These are phyloP conservation scores for Allium sativum DNA, from an alignment of 106 monocot species.

Conservation along the genomic window DNA sequence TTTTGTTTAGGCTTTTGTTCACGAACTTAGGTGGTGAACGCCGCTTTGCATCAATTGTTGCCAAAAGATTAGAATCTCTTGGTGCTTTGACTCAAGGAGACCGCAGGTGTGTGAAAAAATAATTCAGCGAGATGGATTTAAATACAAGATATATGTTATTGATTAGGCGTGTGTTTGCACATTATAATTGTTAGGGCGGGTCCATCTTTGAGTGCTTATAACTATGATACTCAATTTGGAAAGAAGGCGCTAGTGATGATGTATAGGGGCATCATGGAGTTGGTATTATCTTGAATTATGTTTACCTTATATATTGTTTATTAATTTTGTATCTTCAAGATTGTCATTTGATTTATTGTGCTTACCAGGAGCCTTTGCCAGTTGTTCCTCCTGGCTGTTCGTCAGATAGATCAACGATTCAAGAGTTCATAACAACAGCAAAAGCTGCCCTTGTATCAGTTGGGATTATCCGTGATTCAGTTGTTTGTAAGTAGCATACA, in stretches of 20 bases:
- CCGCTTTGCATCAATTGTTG: conserved; percentile 96
- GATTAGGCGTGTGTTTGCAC: neutral
- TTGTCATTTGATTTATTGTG: conserved; percentile 7
- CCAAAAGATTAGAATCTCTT: conserved; percentile 89
- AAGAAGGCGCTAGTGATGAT: conserved; percentile 78
- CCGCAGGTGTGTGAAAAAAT: conserved; percentile 53
- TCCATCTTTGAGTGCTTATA: conserved; percentile 79
- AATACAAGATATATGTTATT: neutral
- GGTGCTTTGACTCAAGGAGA: conserved; percentile 99
- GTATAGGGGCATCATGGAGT: conserved; percentile 97
- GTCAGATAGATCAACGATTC: conserved; percentile 38
- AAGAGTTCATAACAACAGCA: conserved; percentile 71
- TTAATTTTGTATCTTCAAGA: neutral
- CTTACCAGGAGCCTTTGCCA: conserved; percentile 56
- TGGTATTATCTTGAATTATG: conserved; percentile 31
- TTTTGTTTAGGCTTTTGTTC: conserved; percentile 70
- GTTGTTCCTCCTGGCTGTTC: conserved; percentile 87
- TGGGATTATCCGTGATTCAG: conserved; percentile 78
- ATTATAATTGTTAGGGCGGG: conserved; percentile 58
- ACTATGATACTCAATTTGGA: conserved; percentile 82
- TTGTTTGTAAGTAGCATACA: conserved; percentile 37
- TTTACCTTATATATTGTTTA: neutral
- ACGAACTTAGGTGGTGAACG: conserved; percentile 98
- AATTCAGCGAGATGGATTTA: no score
- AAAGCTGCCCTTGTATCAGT: conserved; percentile 93